Evolutionary conservation across 73 alveolate genomes (phyloP), one percentile per base, ranked within the genome.

Genomic region (Durusdinium trenchii): DNA sequence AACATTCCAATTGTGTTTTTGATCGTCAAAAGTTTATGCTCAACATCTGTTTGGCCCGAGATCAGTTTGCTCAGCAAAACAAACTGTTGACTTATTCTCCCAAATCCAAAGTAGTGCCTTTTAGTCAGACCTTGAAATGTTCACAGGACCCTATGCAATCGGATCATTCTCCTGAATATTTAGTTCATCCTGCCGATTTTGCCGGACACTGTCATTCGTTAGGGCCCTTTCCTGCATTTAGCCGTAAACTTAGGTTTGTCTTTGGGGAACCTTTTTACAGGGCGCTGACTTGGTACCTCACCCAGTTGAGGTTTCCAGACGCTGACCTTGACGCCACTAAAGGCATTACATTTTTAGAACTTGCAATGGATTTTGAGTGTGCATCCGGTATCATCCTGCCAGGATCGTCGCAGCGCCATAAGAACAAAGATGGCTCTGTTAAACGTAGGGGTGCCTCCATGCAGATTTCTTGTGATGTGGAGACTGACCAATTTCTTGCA

Each of bases 301-400:
- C 64, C 20, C 62, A 46, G 42, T 43, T 79, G 40, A 40, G 45
- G 40, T 79, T 10, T 1, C 90, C 90, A 6, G 90, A 79, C 46
- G 45, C 54, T 5, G 64, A 40, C 26, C 47, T 45, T 12, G 40
- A 42, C 16, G n/a, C 45, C 90, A 79, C 90, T 6, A 10, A 28
- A 42, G 90, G 90, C 45, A 12, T 79, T 4, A 79, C 90, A 45
- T 79, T 47, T 79, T n/a, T n/a, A 2, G 90, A 79, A 28, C 40
- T 79, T 10, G 90, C 62, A 26, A 40, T 79, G 43, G 90, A 79
- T 28, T 79, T 79, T 45, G 90, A 79, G 67, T 43, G 20, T 43
- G 43, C 46, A 1, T 23, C 90, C 43, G 64, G 64, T 79, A 16
- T 46, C 43, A 28, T 10, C 42, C 67, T 79, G 1, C 90, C 90